These are phyloP conservation scores for Cladosporium sp. DNA, from an alignment of 2,329 filamentous ascomycete species.

Conservation along the genomic window DNA sequence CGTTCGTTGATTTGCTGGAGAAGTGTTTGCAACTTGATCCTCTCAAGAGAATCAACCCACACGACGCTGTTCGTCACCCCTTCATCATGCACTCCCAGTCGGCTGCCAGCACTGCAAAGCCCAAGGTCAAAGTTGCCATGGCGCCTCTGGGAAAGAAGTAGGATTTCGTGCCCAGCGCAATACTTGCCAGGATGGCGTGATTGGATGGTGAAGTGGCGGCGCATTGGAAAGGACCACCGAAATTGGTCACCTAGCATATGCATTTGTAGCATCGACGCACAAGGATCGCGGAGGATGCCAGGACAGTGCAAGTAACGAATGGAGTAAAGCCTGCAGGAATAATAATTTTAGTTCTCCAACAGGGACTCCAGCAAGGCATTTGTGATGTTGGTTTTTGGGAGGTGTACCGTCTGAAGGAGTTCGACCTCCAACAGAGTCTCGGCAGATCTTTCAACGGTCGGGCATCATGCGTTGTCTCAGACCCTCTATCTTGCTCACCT, in stretches of 20 bases:
- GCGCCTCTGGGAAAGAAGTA: slow-evolving; percentile 15
- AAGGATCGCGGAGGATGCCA: not conserved
- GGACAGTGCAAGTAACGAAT: too few relatives aligned
- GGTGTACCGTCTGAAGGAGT: not conserved
- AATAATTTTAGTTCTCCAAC: too few relatives aligned
- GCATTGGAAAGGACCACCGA: not conserved
- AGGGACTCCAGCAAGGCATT: too few relatives aligned
- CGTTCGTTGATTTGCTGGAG: slow-evolving; percentile 84
- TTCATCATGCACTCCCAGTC: slow-evolving; percentile 56
- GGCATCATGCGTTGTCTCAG: not conserved
- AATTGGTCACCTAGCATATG: too few relatives aligned
- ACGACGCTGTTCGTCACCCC: slow-evolving; percentile 81
- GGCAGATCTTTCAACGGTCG: not conserved
- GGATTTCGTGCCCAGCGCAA: slow-evolving; percentile 1
- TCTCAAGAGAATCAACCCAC: slow-evolving; percentile 82
- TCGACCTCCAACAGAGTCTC: not conserved
- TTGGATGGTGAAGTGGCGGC: not conserved
- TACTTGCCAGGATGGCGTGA: not conserved
- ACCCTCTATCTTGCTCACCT: not conserved
- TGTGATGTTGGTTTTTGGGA: too few relatives aligned
- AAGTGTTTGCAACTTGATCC: slow-evolving; percentile 85
- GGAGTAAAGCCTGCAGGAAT: too few relatives aligned
- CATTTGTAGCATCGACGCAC: too few relatives aligned
- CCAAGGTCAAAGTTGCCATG: slow-evolving; percentile 21
- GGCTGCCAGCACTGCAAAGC: not conserved